These are phyloP conservation scores for Coelastrella sp. DNA, from an alignment of 139 green algal species.

Conservation along the genomic window DNA sequence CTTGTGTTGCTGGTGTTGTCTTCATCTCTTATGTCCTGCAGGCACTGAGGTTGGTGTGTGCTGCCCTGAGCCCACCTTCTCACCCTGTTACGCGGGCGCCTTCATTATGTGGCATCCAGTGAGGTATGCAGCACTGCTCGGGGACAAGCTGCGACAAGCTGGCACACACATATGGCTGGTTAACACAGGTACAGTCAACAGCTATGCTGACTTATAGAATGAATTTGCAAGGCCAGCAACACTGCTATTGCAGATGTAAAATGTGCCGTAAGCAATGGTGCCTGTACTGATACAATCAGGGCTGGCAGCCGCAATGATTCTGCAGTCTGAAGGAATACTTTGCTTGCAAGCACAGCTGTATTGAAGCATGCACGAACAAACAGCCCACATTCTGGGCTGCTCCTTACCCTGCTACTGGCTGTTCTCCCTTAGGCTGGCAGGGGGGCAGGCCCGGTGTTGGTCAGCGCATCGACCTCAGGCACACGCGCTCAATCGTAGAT, in stretches of 20 bases:
- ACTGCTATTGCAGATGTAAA: too few species aligned
- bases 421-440: constrained; percentile 36
- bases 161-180: constrained; percentile 83
- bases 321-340: not conserved
- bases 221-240: too few species aligned
- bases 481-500: constrained; percentile 96
- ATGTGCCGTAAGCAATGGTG: too few species aligned
- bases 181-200: constrained; percentile 78
- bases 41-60: constrained; percentile 93
- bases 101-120: constrained; percentile 82
- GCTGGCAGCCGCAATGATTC: not conserved
- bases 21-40: constrained; percentile 27
- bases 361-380: not conserved
- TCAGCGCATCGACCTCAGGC: constrained; percentile 63
- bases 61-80: constrained; percentile 93
- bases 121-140: constrained; percentile 90
- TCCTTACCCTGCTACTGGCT: not conserved
- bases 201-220: too few species aligned
- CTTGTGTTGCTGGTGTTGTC: not conserved
- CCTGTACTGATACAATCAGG: too few species aligned
- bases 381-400: too few species aligned
- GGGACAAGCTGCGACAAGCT: constrained; percentile 84
- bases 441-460: constrained; percentile 21
- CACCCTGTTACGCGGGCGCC: constrained; percentile 78
- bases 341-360: constrained; percentile 89